These are phyloP conservation scores for Ogataea trehalophila DNA, from an alignment of 805 yeast genomes.

Conservation along the genomic window DNA sequence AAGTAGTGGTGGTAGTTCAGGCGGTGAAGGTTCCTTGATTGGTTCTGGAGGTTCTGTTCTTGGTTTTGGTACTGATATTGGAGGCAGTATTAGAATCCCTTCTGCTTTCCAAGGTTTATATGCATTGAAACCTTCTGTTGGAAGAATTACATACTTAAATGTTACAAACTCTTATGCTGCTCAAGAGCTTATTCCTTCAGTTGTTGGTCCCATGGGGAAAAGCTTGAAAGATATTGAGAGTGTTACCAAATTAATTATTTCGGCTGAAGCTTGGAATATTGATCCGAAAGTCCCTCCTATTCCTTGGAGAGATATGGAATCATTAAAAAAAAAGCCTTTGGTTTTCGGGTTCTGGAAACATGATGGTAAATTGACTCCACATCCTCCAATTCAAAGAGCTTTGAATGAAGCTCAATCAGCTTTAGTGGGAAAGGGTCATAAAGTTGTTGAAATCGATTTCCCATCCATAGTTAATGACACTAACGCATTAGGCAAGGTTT, in stretches of 20 bases:
- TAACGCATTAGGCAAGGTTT: conserved; percentile 28
- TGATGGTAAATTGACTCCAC: conserved; percentile 40
- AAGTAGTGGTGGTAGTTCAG: conserved; percentile 33
- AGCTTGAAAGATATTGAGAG: conserved; percentile 45
- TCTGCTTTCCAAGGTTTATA: conserved; percentile 52
- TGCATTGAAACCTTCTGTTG: conserved; percentile 49
- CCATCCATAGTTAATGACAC: conserved; percentile 30
- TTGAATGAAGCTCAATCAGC: conserved; percentile 27
- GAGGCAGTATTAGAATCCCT: conserved; percentile 49
- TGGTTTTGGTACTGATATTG: conserved; percentile 58
- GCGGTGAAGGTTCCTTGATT: conserved; percentile 32
- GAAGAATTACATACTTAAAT: conserved; percentile 30
- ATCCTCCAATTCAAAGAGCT: conserved; percentile 50
- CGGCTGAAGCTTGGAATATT: conserved; percentile 42
- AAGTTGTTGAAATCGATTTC: conserved; percentile 45
- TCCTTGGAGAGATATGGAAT: conserved; percentile 37
- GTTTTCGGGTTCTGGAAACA: conserved; percentile 39
- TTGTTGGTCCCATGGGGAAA: conserved; percentile 53
- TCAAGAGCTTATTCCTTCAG: conserved; percentile 51
- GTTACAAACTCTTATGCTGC: conserved; percentile 38
- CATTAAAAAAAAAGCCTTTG: conserved; percentile 22
- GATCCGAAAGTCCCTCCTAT: conserved; percentile 43
- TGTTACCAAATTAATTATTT: conserved; percentile 35
- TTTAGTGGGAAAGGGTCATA: conserved; percentile 41
- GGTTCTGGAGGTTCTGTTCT: conserved; percentile 35